These are phyloP conservation scores for Scytalidium sp. DNA, from an alignment of 2,329 filamentous ascomycete genomes.

Conservation along the genomic window DNA sequence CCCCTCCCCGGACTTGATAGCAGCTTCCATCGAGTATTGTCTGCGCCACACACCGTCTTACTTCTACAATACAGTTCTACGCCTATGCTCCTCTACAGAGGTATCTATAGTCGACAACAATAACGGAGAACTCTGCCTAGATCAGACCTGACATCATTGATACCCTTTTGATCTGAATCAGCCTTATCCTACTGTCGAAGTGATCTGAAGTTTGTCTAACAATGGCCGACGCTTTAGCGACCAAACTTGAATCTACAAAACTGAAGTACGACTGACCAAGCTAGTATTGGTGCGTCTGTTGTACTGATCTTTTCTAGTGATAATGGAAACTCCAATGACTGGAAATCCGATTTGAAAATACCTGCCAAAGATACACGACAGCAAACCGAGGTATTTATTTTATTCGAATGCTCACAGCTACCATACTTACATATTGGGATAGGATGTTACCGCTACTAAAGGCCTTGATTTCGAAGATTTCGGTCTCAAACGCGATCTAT, in stretches of 20 bases:
- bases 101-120: background rate
- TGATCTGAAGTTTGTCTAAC: constrained; percentile 8
- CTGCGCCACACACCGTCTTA: background rate
- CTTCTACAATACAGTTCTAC: background rate
- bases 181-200: background rate
- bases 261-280: constrained; percentile 34
- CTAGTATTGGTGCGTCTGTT: constrained; percentile 26
- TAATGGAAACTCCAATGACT: constrained; percentile 53
- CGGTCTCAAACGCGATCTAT: constrained; percentile 85
- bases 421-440: constrained; percentile 16
- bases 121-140: background rate
- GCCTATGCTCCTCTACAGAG: background rate
- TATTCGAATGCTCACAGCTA: constrained; percentile 10
- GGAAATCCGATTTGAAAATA: constrained; percentile 71
- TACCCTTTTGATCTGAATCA: background rate
- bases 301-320: constrained; percentile 44
- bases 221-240: constrained; percentile 47
- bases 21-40: background rate
- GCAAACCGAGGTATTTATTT: constrained; percentile 67
- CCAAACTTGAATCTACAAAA: constrained; percentile 53
- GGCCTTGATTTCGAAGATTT: constrained; percentile 98
- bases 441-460: constrained; percentile 98
- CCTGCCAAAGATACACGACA: constrained; percentile 73
- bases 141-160: background rate
- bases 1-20: background rate